These are phyloP conservation scores for Cladophialophora chaetospira DNA, from an alignment of 2,329 filamentous ascomycete genomes.

Conservation along the genomic window DNA sequence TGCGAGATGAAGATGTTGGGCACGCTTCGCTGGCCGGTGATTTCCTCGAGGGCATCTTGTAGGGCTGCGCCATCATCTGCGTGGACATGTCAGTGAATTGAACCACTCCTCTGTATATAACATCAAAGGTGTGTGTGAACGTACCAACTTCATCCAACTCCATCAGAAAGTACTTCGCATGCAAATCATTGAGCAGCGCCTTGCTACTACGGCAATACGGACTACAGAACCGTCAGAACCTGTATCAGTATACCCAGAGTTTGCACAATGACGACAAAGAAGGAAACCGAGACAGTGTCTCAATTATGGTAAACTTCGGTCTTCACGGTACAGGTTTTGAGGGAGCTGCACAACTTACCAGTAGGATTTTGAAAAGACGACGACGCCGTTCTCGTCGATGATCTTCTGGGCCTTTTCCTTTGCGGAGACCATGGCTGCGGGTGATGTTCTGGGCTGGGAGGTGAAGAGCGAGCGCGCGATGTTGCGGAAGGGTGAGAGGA, in stretches of 20 bases:
- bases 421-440: constrained; percentile 76
- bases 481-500: constrained; percentile 59
- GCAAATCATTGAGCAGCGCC: constrained; percentile 66
- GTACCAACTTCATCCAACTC: constrained; percentile 85
- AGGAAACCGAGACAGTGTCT: no score
- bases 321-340: no score
- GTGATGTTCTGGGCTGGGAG: constrained; percentile 46
- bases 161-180: constrained; percentile 71
- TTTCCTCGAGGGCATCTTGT: constrained; percentile 77
- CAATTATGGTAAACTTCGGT: no score
- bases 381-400: constrained; percentile 87
- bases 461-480: constrained; percentile 65
- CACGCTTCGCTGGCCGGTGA: constrained; percentile 83
- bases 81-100: constrained; percentile 17
- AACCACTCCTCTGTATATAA: background rate
- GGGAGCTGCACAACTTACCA: no score
- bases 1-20: constrained; percentile 93
- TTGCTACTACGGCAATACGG: constrained; percentile 86
- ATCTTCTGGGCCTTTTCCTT: constrained; percentile 80
- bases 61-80: constrained; percentile 79
- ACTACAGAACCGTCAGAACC: no score
- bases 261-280: no score
- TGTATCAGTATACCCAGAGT: no score
- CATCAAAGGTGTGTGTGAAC: no score
- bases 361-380: constrained; percentile 96